These are phyloP conservation scores for Magnusiomyces paraingens DNA, from an alignment of 1,139 yeast genomes.

Conservation along the genomic window DNA sequence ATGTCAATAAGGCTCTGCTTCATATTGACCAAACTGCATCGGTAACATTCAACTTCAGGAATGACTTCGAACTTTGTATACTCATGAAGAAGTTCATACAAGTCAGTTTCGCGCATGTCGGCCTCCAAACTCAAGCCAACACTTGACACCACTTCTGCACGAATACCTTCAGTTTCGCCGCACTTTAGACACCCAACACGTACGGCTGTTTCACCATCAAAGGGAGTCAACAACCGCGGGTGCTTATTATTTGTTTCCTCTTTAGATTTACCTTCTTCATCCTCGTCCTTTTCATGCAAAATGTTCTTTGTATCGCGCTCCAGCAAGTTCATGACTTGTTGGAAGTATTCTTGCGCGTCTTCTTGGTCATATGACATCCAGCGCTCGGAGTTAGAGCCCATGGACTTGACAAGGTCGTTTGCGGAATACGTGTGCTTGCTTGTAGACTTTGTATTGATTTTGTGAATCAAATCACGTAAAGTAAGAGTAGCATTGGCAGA, in stretches of 20 bases:
- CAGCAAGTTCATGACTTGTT: constrained; percentile 62
- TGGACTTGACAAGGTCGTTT: constrained; percentile 52
- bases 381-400: constrained; percentile 76
- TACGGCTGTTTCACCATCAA: constrained; percentile 81
- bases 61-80: constrained; percentile 81
- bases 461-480: constrained; percentile 28
- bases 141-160: constrained; percentile 77
- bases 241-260: neutral
- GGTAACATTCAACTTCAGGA: constrained; percentile 86
- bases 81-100: constrained; percentile 55
- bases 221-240: constrained; percentile 60
- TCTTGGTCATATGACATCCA: constrained; percentile 84
- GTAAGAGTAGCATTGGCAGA: neutral
- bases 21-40: constrained; percentile 71
- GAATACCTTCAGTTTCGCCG: constrained; percentile 89
- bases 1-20: constrained; percentile 26
- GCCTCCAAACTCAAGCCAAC: constrained; percentile 57
- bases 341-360: constrained; percentile 93
- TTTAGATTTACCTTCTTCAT: neutral
- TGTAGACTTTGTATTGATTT: constrained; percentile 32
- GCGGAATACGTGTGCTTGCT: constrained; percentile 54
- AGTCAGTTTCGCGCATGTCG: constrained; percentile 34
- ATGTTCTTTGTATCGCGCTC: constrained; percentile 49
- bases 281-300: constrained; percentile 9
- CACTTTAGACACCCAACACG: constrained; percentile 83